phyloP scores from a whole-genome alignment of 352 stramenopile species.

The Achlya hypogyna region DNA sequence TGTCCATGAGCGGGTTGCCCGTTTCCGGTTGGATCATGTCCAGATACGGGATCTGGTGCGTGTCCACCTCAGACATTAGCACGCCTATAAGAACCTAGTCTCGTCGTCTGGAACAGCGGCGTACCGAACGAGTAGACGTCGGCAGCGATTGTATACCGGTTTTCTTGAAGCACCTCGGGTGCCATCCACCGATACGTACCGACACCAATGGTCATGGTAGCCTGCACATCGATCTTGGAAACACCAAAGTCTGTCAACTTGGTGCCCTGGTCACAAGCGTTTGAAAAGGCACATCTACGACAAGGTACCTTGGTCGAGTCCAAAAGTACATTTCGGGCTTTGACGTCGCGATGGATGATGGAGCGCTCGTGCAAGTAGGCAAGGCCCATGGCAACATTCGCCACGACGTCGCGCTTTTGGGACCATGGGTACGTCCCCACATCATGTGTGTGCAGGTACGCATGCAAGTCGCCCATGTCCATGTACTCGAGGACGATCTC shows the following conservation, averaged over 20 bases:
- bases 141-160: not conserved
- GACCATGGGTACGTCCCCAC: constrained; percentile 12
- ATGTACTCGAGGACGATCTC: constrained; percentile 51
- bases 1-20: not conserved
- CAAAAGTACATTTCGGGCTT: constrained; percentile 16
- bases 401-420: constrained; percentile 23
- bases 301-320: constrained; percentile 20
- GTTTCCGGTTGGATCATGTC: not conserved
- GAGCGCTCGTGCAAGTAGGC: constrained; percentile 26
- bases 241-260: constrained; percentile 27
- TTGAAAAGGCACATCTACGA: no score
- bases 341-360: constrained; percentile 1
- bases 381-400: constrained; percentile 24
- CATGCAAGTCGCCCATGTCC: constrained; percentile 40
- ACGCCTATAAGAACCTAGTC: not conserved
- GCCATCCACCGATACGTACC: constrained; percentile 11
- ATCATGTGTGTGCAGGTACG: constrained; percentile 19
- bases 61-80: not conserved
- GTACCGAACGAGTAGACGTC: constrained; percentile 19
- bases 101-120: not conserved
- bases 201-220: constrained; percentile 7
- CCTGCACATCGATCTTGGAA: not conserved
- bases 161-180: constrained; percentile 11
- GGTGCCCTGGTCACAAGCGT: not conserved
- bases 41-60: not conserved